Base-by-base conservation (phyloP, 2,329 filamentous ascomycete genomes). In the Trichoderma afroharzianum region DNA sequence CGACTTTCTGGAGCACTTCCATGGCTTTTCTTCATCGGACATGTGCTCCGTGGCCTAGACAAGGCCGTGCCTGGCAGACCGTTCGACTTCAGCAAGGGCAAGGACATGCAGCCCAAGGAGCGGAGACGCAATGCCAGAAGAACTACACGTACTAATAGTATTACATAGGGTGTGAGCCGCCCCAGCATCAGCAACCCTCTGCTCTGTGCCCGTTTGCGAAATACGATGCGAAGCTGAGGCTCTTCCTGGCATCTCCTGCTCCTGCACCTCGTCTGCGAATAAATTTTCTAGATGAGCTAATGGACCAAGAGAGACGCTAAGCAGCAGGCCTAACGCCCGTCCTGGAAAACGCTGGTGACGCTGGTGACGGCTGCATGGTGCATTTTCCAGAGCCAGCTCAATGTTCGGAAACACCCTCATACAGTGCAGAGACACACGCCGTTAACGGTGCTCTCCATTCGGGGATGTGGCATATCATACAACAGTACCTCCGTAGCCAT, bases 71-170 rank as follows among this genome's bases (percentile, higher is more conserved):
- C 66, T 68, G 55, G 66, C 66, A 68, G 39, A 59, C 58, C 7
- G 28, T 43, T 58, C 50, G 36, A 58, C 36, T 21, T 59, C 39
- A 43, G n/a, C 15, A 43, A 43, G 50, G 32, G 21, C 26, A 68
- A 61, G 66, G 36, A 39, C 66, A 61, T 68, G 66, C 66, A 68
- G 66, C 66, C 67, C 67, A 69, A 69, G 28, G 67, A 69, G 67
- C 67, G 57, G 67, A 69, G 57, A 69, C 57, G 33, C 57, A 69
- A 36, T 62, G 67, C 67, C 55, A 68, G 55, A 53, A 61, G 55
- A 59, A 50, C 33, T 26, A 68, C 47, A n/a, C n/a, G n/a, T n/a
- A n/a, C n/a, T n/a, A n/a, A n/a, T 26, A 26, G 26, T 26, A 26
- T 26, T 26, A 26, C 26, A 26, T 26, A 59, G 36, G 55, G 64